Base-by-base conservation (phyloP, 1,284 basidiomycete species). In the Malassezia japonica region DNA sequence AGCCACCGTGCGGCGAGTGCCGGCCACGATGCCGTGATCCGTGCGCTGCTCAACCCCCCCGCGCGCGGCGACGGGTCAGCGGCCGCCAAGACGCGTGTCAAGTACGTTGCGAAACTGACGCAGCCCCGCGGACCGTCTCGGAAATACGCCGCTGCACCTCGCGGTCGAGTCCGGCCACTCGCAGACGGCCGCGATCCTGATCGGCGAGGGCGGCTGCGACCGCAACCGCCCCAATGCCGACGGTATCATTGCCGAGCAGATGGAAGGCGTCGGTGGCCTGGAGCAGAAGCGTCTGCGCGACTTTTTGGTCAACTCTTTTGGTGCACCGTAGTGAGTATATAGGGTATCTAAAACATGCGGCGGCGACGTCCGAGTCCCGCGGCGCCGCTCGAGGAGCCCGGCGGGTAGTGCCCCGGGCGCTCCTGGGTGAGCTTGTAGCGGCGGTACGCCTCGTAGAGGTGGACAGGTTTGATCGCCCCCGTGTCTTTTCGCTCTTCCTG, bases 381-480 rank as follows among this genome's bases (percentile, higher is more conserved):
- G 9, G 55, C 55, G 4, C 62, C 62, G 8, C 59, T 55, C 13
- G 56, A 56, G 28, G 55, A 46, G 15, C 64, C 65, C 2, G 66
- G 65, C 3, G 66, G 62, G 34, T 59, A 67, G 38, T 55, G 39
- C 10, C 73, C 73, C 5, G 70, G 67, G 12, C 64, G 56, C 36
- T 74, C 87, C 1, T 84, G 82, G 70, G 88, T 85, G 46, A 81
- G 75, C 62, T 86, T 83, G 68, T 91, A 91, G 62, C 82, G 76
- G 38, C 85, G 77, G 65, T 91, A 88, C 1, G 87, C 88, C 68
- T 89, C 87, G 12, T 86, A 83, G 8, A 91, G 77, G 72, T 91
- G 85, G 61, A 87, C 85, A 0, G 88, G 87, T 2, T 84, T 82
- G 23, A 92, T 74, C 0, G 88, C 83, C 0, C 87, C 87, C 10